Evolutionary conservation across 257 asterid species (phyloP).

Genomic region (Schizonepeta tenuifolia): DNA sequence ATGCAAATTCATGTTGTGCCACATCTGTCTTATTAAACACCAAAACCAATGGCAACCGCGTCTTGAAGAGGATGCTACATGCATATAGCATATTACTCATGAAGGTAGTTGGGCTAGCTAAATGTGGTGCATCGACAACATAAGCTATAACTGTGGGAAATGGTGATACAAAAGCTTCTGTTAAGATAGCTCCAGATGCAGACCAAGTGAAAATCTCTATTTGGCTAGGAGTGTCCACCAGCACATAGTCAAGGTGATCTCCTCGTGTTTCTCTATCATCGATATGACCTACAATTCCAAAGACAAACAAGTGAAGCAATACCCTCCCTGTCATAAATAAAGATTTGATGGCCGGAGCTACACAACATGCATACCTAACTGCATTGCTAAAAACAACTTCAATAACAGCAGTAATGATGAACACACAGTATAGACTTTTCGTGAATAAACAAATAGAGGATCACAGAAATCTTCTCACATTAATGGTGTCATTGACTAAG

Average conservation of each 20-base stretch:
- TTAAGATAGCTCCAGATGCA: constrained; percentile 95
- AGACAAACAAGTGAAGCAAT: constrained; percentile 14
- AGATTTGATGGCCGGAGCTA: background rate
- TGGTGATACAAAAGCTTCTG: constrained; percentile 97
- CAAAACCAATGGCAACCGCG: constrained; percentile 85
- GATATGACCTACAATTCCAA: constrained; percentile 67
- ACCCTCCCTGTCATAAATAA: background rate
- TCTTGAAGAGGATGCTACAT: constrained; percentile 93
- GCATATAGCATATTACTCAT: constrained; percentile 99
- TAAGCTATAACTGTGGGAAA: constrained; percentile 92
- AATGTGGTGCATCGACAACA: constrained; percentile 95
- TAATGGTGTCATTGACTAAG: background rate
- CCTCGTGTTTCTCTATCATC: constrained; percentile 83
- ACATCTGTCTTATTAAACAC: constrained; percentile 96
- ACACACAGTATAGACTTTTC: background rate
- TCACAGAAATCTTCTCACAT: no score
- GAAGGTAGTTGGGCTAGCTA: constrained; percentile 85
- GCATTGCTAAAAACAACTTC: background rate
- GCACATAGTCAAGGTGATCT: constrained; percentile 87
- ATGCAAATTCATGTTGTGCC: constrained; percentile 87
- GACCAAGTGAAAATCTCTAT: constrained; percentile 99
- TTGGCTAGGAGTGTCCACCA: constrained; percentile 98
- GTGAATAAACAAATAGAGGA: no score
- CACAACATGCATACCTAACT: background rate
- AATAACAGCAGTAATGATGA: background rate